These are phyloP conservation scores for Orbilia oligospora DNA, from an alignment of 2,329 filamentous ascomycete species.

Conservation along the genomic window DNA sequence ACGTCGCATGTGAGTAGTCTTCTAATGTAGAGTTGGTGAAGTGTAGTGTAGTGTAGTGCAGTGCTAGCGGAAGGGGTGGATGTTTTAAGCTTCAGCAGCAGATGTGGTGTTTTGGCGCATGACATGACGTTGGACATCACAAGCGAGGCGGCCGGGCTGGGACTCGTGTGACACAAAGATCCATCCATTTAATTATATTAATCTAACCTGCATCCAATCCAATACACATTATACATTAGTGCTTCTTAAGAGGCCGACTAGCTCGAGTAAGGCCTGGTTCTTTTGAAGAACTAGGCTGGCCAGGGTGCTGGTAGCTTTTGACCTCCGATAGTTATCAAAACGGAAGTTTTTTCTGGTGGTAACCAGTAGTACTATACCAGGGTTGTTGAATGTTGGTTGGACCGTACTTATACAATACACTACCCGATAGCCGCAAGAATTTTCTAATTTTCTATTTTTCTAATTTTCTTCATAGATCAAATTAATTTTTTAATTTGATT, in stretches of 20 bases:
- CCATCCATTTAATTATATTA: too few relatives aligned
- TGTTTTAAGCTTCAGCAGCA: not conserved
- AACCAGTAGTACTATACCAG: too few relatives aligned
- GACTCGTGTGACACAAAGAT: conserved; percentile 35
- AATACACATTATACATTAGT: conserved; percentile 11
- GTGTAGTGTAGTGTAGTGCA: too few relatives aligned
- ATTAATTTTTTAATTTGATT: too few relatives aligned
- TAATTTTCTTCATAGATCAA: too few relatives aligned
- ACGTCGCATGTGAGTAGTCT: conserved; percentile 1
- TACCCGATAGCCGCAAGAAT: too few relatives aligned
- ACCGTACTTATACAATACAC: too few relatives aligned
- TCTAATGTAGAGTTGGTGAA: not conserved
- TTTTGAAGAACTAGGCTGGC: not conserved
- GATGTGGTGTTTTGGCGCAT: conserved; percentile 11
- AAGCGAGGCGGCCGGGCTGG: conserved; percentile 28
- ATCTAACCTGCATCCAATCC: conserved; percentile 19
- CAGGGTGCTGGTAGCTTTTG: conserved; percentile 5
- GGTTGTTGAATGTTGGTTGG: too few relatives aligned
- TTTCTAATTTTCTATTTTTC: too few relatives aligned
- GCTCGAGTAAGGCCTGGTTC: not conserved
- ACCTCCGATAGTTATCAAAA: not conserved
- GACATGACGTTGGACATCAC: conserved; percentile 33
- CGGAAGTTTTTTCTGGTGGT: not conserved
- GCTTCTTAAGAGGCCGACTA: conserved; percentile 9
- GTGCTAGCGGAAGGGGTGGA: not conserved